These are phyloP conservation scores for Inonotus hispidus DNA, from an alignment of 1,284 basidiomycete genomes.

Conservation along the genomic window DNA sequence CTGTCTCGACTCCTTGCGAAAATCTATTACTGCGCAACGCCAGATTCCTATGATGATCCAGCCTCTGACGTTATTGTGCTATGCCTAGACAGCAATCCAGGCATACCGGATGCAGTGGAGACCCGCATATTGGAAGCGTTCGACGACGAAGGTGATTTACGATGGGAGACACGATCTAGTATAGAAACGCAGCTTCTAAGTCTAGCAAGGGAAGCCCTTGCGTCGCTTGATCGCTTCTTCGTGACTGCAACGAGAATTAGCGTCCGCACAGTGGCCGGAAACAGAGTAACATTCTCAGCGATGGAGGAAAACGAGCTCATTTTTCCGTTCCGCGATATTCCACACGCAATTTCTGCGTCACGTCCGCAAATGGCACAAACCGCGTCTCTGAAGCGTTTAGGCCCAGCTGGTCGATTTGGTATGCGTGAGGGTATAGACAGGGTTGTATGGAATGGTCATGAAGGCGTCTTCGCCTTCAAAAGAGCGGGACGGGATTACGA, in stretches of 20 bases:
- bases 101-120: not conserved
- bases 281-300: not conserved
- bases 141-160: not conserved
- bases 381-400: not conserved
- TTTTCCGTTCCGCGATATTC: not conserved
- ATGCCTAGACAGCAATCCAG: not conserved
- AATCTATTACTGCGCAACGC: not conserved
- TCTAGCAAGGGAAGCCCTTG: not conserved
- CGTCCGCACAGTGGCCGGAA: not conserved
- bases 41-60: not conserved
- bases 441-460: not conserved
- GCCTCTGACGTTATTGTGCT: conserved; percentile 2
- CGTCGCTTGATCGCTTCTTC: conserved; percentile 1
- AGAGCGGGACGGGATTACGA: not conserved
- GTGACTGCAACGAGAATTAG: conserved; percentile 1
- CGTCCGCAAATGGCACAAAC: not conserved
- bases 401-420: conserved; percentile 4
- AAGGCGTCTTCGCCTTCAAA: conserved; percentile 7
- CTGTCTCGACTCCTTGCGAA: not conserved
- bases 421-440: not conserved
- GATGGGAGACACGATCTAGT: not conserved
- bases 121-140: conserved; percentile 3
- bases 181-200: not conserved
- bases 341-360: not conserved
- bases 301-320: conserved; percentile 6